Base-by-base conservation (phyloP, 139 green algal genomes). In the Eudorina sp. region DNA sequence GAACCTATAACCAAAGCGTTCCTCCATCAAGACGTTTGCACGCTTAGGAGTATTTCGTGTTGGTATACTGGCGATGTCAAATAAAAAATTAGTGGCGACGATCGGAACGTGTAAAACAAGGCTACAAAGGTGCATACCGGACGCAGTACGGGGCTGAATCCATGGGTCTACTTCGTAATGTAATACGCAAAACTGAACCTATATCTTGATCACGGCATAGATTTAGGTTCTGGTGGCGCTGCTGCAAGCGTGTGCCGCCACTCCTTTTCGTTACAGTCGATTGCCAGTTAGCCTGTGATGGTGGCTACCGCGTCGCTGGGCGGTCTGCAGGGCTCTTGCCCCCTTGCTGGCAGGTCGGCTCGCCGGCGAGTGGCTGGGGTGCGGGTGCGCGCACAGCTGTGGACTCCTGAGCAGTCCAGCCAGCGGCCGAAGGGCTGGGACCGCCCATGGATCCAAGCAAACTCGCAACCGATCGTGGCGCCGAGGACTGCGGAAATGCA, bases 401-500 rank as follows among this genome's bases (percentile, higher is more conserved):
- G 75, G 75, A 83, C 75, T 19, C 75, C 78, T 7, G 78, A 53
- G 46, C 45, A 78, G 19, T 23, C 41, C 25, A 86, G 79, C 77
- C 80, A 88, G 34, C 62, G 64, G 84, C 69, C 89, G 19, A 93
- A 91, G 74, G 92, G 90, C 58, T 81, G 75, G 75, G 90, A 93
- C 83, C 75, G 89, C 58, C 90, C 90, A 43, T 93, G 90, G 92
- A 92, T 95, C 58, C 76, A 95, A 85, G 92, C 90, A 8, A 92
- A 92, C 85, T 62, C n/a, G 2, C 92, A 96, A 86, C 94, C 94
- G 0, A 93, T 95, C 16, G 74, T 96, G 66, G 94, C 94, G 13
- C 94, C 94, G 0, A 84, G 95, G 40, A 96, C 93, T 41, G 83
- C 90, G 34, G 95, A 97, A 16, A 97, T 98, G 94, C 93, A 91